phyloP scores from a whole-genome alignment of 768 basidiomycete genomes.

The Gelatoporia subvermispora region DNA sequence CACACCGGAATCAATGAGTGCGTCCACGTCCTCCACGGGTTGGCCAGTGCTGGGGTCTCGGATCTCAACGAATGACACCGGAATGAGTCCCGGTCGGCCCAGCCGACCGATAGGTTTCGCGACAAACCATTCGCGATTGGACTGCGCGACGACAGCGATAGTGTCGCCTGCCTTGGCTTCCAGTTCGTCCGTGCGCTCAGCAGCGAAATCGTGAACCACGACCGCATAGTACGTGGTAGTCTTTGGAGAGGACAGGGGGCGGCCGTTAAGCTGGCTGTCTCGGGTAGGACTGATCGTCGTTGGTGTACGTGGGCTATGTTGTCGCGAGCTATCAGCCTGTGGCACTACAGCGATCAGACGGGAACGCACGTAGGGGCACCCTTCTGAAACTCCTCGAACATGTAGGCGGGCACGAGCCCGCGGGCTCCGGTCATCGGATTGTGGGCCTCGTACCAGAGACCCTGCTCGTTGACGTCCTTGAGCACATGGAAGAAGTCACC shows the following conservation, averaged over 20 bases:
- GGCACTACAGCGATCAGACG: background rate
- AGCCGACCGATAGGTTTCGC: constrained; percentile 96
- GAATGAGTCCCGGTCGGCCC: constrained; percentile 94
- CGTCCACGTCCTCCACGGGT: constrained; percentile 68
- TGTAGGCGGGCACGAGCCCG: constrained; percentile 79
- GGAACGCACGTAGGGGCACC: constrained; percentile 53
- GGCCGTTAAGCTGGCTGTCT: constrained; percentile 9
- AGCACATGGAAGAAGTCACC: constrained; percentile 99
- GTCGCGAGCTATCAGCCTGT: background rate
- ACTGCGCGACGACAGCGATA: constrained; percentile 96
- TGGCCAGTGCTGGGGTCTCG: constrained; percentile 86
- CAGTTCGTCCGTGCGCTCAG: constrained; percentile 95
- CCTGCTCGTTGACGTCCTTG: constrained; percentile 55
- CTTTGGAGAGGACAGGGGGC: constrained; percentile 26
- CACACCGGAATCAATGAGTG: constrained; percentile 80
- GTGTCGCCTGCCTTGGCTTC: constrained; percentile 92
- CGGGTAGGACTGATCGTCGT: background rate
- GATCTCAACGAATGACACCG: constrained; percentile 94
- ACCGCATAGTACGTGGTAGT: constrained; percentile 85
- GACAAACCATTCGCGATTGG: constrained; percentile 99
- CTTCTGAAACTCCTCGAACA: constrained; percentile 92
- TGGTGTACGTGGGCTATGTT: constrained; percentile 12
- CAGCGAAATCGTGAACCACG: constrained; percentile 90
- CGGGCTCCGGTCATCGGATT: constrained; percentile 90
- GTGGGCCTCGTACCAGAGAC: constrained; percentile 86